A percentile compares a stretch with the other conserved stretches of the same genome.
Conservation (phyloP, 2,329 filamentous ascomycete genomes). For the Cryphonectria nitschkei region DNA sequence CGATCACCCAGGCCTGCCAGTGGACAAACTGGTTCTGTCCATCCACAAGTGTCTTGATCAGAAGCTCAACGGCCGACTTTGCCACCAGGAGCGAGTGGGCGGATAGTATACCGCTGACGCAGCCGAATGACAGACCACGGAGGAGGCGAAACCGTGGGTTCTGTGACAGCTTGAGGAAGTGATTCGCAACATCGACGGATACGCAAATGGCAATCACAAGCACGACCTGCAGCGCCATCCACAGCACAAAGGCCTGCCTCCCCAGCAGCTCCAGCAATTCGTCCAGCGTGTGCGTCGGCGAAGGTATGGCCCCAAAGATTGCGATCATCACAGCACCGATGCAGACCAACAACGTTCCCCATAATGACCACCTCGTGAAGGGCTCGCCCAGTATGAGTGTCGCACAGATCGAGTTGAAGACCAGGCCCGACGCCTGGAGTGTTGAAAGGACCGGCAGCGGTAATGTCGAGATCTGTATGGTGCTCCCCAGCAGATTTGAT, state of each 20-base stretch:
- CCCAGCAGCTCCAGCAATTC: slow-evolving; percentile 79
- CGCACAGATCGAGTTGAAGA: slow-evolving; percentile 98
- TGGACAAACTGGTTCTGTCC: slow-evolving; percentile 90
- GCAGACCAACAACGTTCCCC: slow-evolving; percentile 87
- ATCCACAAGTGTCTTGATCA: slow-evolving; percentile 84
- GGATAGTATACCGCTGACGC: slow-evolving; percentile 89
- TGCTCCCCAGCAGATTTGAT: slow-evolving; percentile 91
- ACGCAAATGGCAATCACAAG: slow-evolving; percentile 72
- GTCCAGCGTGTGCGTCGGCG: slow-evolving; percentile 84
- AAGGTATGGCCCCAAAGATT: slow-evolving; percentile 89
- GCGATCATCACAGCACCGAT: slow-evolving; percentile 89
- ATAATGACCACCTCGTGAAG: slow-evolving; percentile 90
- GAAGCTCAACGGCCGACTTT: slow-evolving; percentile 93
- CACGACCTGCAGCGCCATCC: slow-evolving; percentile 82
- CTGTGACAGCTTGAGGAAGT: slow-evolving; percentile 56
- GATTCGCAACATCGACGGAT: slow-evolving; percentile 60
- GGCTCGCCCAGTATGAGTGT: slow-evolving; percentile 90
- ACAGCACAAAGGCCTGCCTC: slow-evolving; percentile 76
- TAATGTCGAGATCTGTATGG: slow-evolving; percentile 95
- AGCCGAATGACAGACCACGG: slow-evolving; percentile 84
- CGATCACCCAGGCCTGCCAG: slow-evolving; percentile 93
- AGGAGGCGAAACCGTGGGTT: slow-evolving; percentile 73
- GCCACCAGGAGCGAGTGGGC: slow-evolving; percentile 92
- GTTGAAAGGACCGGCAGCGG: slow-evolving; percentile 94
- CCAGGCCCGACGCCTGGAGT: slow-evolving; percentile 90